Evolutionary conservation across 768 basidiomycete genomes (phyloP).

Genomic region (Lactarius deliciosus): DNA sequence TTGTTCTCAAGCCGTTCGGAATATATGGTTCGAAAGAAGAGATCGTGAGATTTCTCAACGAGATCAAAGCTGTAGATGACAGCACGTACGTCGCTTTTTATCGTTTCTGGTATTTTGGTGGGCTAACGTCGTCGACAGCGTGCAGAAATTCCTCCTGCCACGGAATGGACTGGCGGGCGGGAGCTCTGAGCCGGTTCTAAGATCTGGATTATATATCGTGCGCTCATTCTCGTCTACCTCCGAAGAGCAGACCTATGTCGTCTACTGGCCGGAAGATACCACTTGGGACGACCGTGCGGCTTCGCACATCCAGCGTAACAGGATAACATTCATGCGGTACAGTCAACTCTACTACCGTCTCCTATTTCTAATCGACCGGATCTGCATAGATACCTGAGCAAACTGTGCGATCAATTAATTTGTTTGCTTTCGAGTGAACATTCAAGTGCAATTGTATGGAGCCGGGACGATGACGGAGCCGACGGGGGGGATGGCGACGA

Average conservation of each 20-base stretch:
- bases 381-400: conserved; percentile 17
- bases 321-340: conserved; percentile 63
- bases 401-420: conserved; percentile 49
- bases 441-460: conserved; percentile 47
- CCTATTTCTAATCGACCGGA: neutral
- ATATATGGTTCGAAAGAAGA: neutral
- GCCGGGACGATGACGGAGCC: conserved; percentile 32
- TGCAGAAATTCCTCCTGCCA: neutral
- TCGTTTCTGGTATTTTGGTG: neutral
- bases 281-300: conserved; percentile 56
- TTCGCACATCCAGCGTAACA: conserved; percentile 49
- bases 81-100: neutral
- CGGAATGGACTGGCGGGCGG: neutral
- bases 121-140: neutral
- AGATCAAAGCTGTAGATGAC: neutral
- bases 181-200: conserved; percentile 32
- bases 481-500: neutral
- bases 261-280: conserved; percentile 62
- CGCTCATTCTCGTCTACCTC: conserved; percentile 25
- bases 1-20: neutral
- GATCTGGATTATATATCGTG: conserved; percentile 53
- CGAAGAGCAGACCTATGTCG: conserved; percentile 42
- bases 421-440: conserved; percentile 53
- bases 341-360: conserved; percentile 3
- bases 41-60: neutral